Percentiles rank a stretch among this genome's conserved stretches.
phyloP scores from a whole-genome alignment of 1,139 yeast species.

The Zygoascus hellenicus region DNA sequence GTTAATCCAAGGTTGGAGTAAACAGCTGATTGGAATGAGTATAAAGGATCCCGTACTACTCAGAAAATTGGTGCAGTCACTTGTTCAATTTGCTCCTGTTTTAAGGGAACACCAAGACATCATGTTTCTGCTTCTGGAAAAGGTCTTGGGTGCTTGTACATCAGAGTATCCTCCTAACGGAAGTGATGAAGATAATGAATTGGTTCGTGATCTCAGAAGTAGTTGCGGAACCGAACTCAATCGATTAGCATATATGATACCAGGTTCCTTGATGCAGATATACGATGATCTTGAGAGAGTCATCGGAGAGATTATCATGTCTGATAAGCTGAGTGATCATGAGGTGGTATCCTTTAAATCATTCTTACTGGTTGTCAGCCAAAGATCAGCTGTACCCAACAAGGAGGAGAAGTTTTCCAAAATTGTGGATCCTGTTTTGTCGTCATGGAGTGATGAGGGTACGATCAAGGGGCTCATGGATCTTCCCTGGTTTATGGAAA shows the following conservation, averaged over 20 bases:
- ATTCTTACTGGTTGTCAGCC: constrained; percentile 83
- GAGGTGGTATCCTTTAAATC: constrained; percentile 93
- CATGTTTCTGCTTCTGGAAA: constrained; percentile 80
- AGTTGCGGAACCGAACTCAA: constrained; percentile 94
- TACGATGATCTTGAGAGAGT: constrained; percentile 78
- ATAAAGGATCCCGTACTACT: constrained; percentile 74
- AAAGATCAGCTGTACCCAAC: constrained; percentile 68
- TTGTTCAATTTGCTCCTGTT: constrained; percentile 95
- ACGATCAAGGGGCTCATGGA: constrained; percentile 87
- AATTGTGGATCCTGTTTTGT: constrained; percentile 87
- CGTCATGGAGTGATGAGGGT: constrained; percentile 89
- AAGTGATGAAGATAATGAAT: constrained; percentile 66
- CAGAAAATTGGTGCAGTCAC: constrained; percentile 82
- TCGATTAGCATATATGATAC: constrained; percentile 89
- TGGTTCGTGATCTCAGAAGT: constrained; percentile 80
- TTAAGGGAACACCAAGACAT: constrained; percentile 63
- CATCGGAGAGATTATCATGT: constrained; percentile 61
- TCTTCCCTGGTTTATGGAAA: constrained; percentile 96
- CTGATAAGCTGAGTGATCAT: constrained; percentile 74
- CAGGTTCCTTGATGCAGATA: constrained; percentile 76
- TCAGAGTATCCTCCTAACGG: constrained; percentile 65
- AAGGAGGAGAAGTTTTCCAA: constrained; percentile 70
- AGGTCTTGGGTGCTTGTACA: constrained; percentile 82
- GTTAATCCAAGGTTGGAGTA: constrained; percentile 71
- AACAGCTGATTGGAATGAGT: constrained; percentile 66